Evolutionary conservation across 2,329 filamentous ascomycete species (phyloP).

Genomic region (Dactylellina leptospora): DNA sequence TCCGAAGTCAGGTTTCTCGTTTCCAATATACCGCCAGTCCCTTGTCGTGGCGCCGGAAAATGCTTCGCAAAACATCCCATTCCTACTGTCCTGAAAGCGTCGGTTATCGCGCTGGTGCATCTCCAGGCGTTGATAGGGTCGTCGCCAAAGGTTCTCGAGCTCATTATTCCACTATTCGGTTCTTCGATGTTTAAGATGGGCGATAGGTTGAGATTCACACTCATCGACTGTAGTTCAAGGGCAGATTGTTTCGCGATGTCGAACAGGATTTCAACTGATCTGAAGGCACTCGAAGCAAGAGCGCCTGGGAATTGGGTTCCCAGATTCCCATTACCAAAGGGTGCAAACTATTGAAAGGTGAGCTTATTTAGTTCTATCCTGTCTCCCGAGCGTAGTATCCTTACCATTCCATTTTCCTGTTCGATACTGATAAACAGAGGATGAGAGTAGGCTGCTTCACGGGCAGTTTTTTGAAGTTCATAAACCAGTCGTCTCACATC

Average conservation of each 20-base stretch:
- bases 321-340: slow-evolving; percentile 56
- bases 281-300: slow-evolving; percentile 95
- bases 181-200: slow-evolving; percentile 94
- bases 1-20: slow-evolving; percentile 35
- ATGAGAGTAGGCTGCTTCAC: slow-evolving; percentile 86
- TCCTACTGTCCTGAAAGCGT: slow-evolving; percentile 74
- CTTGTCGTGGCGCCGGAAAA: slow-evolving; percentile 55
- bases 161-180: slow-evolving; percentile 86
- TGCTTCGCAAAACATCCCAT: slow-evolving; percentile 57
- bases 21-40: slow-evolving; percentile 41
- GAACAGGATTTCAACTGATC: slow-evolving; percentile 83
- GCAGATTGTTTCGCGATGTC: slow-evolving; percentile 92
- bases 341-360: slow-evolving; percentile 55
- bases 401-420: slow-evolving; percentile 82
- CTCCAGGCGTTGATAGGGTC: slow-evolving; percentile 94
- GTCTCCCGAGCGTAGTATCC: slow-evolving; percentile 1
- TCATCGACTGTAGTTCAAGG: slow-evolving; percentile 88
- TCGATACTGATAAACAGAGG: slow-evolving; percentile 90
- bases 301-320: slow-evolving; percentile 84
- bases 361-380: slow-evolving; percentile 20
- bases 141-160: slow-evolving; percentile 87
- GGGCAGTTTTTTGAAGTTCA: slow-evolving; percentile 90
- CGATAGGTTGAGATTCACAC: slow-evolving; percentile 93
- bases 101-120: slow-evolving; percentile 88
- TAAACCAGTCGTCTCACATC: slow-evolving; percentile 87